A percentile compares a stretch with the other conserved stretches of the same genome.
Conservation (phyloP, 306 rosid species). For the Prunus salicina region DNA sequence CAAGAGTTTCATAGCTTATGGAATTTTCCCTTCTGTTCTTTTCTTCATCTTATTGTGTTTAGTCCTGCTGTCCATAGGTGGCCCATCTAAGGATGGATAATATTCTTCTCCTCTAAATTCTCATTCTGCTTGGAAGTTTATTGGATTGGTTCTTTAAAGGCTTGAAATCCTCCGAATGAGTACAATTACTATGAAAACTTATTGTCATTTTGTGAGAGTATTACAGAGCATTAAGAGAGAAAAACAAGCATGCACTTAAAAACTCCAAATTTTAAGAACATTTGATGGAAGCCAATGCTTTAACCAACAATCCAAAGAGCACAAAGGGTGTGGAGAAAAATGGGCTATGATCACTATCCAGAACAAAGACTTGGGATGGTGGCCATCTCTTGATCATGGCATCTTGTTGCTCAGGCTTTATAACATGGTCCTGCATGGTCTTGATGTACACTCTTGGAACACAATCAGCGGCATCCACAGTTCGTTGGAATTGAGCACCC, state of each 20-base stretch:
- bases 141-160: not conserved
- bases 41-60: not conserved
- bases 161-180: not conserved
- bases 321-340: slow-evolving; percentile 19
- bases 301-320: slow-evolving; percentile 18
- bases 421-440: slow-evolving; percentile 21
- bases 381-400: slow-evolving; percentile 36
- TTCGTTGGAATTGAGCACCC: not conserved
- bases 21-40: not conserved
- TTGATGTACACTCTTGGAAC: slow-evolving; percentile 32
- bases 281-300: slow-evolving; percentile 7
- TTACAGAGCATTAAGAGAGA: not conserved
- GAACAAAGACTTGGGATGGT: slow-evolving; percentile 22
- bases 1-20: not conserved
- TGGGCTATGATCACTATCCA: slow-evolving; percentile 34
- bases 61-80: not conserved
- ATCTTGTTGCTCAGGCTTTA: slow-evolving; percentile 27
- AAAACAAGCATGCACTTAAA: not conserved
- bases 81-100: not conserved
- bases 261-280: not conserved
- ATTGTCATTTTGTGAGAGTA: not conserved
- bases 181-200: not conserved
- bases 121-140: not conserved
- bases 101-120: no score
- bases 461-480: not conserved